Evolutionary conservation across 768 basidiomycete species (phyloP), one percentile per base, ranked within the genome.

Genomic region (Auriculariales sp.): DNA sequence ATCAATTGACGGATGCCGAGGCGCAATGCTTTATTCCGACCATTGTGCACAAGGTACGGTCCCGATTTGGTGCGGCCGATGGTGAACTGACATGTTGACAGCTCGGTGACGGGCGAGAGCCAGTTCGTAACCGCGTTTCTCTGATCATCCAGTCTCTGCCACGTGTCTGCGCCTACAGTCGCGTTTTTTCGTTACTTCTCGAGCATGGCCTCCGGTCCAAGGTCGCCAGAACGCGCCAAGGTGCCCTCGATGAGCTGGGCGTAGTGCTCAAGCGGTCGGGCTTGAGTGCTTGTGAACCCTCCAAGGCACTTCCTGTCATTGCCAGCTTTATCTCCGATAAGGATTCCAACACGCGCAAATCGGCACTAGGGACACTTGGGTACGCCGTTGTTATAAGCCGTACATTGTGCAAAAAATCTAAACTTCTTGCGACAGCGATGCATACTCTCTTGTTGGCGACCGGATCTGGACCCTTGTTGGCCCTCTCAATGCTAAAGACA

Each of bases 41-140:
- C 2, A 71, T 97, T 52, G 74, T 95, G 42, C 77, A 78, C 68
- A 97, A 95, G 75, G 94, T 88, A 57, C 53, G 59, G 24, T 17
- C n/a, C n/a, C n/a, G 6, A 28, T 12, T 15, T 31, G 10, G 7
- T 33, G 10, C 28, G 10, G 24, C 31, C 27, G 30, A 12, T 7
- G 32, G 15, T 32, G 25, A 15, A 5, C 39, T 22, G 6, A 19
- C 15, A 31, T 14, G 32, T 7, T 45, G 22, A 7, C 27, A 98
- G 94, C 82, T 97, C 52, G 95, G 95, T 12, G 95, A 98, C 67
- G 78, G 83, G 27, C 74, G 90, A 25, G 91, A 93, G 65, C 80
- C 77, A 52, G 76, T 91, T 36, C 78, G 91, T 5, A 60, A 69
- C 42, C 79, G 92, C 46, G 80, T 95, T 19, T 80, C 87, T 55